phyloP scores from a whole-genome alignment of 768 basidiomycete genomes.

The Kondoa subrosea region DNA sequence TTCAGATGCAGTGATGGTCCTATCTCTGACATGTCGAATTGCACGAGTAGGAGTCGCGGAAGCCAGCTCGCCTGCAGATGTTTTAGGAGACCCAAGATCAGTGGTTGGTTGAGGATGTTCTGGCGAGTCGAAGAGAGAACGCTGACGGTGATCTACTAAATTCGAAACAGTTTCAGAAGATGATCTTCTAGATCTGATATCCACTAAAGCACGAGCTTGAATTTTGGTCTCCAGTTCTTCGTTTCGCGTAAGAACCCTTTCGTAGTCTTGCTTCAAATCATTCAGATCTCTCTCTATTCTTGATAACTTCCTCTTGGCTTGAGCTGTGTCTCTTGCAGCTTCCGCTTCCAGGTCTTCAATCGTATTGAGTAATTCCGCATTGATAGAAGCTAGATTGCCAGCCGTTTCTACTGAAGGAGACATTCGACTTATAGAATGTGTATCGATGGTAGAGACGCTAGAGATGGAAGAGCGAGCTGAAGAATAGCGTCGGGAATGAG shows the following conservation, averaged over 20 bases:
- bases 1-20: background rate
- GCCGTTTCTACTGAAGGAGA: background rate
- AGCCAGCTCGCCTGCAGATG: background rate
- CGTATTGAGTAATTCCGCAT: background rate
- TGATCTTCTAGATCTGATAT: background rate
- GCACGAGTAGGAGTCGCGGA: background rate
- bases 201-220: background rate
- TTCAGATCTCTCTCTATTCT: background rate
- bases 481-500: background rate
- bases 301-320: background rate
- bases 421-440: background rate
- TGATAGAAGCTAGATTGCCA: background rate
- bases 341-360: slow-evolving; percentile 4
- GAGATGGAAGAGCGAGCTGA: slow-evolving; percentile 7
- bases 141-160: too few relatives aligned
- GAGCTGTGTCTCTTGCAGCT: too few relatives aligned
- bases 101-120: background rate
- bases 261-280: background rate
- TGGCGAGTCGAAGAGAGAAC: too few relatives aligned
- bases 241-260: background rate
- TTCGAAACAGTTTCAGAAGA: too few relatives aligned
- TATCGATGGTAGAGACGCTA: background rate
- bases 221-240: background rate
- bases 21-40: background rate
- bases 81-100: background rate